Evolutionary conservation across 1,284 basidiomycete species (phyloP), one percentile per base, ranked within the genome.

Genomic region (Megacollybia platyphylla): DNA sequence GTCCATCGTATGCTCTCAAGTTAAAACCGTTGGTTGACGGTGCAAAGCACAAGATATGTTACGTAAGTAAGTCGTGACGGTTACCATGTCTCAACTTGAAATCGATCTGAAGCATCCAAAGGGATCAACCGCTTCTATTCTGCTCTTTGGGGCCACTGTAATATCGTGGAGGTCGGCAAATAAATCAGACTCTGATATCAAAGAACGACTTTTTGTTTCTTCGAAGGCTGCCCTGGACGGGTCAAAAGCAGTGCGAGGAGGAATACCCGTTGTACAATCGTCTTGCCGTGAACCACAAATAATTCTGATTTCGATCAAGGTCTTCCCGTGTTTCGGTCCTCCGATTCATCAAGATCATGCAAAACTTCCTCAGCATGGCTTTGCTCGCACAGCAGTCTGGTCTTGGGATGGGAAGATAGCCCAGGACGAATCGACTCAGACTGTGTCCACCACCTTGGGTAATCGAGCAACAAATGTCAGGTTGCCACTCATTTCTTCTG

Each of bases 271-370:
- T 80, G 39, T 29, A 13, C 24, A 5, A 2, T 5, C 13, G 5
- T 38, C 10, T 11, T 5, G 13, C 10, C 15, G 15, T 15, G 15
- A n/a, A 5, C 10, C 20, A 15, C 20, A 38, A 38, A 11, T 11
- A 10, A 20, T n/a, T 38, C 20, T 38, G 36, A 38, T 29, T 29
- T n/a, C 17, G n/a, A 5, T 27, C 31, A 34, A 24, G 31, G 40
- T 87, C 28, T 90, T 88, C 60, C 89, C 89, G 26, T 84, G 82
- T 60, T 92, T 92, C 54, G 89, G 89, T 2, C 65, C 83, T 1
- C 87, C 89, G 1, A 68, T 64, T 5, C 80, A 79, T 51, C 70
- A 71, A 1, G 79, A 86, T 35, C 87, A 93, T 57, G 56, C 61
- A n/a, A 74, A 74, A 34, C 68, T 94, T 5, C 45, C 65, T 5